Conservation (phyloP, 2,329 filamentous ascomycete species). For the Fusarium piperis region DNA sequence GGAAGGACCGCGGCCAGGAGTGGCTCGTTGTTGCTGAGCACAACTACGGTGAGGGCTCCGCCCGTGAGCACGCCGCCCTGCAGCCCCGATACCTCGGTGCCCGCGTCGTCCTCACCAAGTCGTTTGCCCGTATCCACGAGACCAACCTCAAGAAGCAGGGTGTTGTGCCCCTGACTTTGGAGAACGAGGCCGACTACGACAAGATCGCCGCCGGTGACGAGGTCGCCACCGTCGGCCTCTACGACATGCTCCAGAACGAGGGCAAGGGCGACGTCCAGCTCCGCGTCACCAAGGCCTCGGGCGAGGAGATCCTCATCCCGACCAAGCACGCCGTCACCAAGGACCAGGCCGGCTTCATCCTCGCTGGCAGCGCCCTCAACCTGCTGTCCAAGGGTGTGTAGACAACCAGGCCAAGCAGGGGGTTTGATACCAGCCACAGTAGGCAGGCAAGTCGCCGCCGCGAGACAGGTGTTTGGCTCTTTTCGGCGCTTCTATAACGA, state of each 20-base stretch:
- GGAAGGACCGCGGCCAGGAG: slow-evolving; percentile 77
- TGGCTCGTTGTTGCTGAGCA: slow-evolving; percentile 98
- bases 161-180: slow-evolving; percentile 92
- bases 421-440: not conserved
- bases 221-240: slow-evolving; percentile 83
- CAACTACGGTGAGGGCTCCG: slow-evolving; percentile 94
- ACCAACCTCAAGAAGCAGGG: slow-evolving; percentile 98
- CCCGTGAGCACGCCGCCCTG: slow-evolving; percentile 87
- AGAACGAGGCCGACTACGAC: slow-evolving; percentile 88
- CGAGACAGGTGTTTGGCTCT: not conserved
- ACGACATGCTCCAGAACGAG: slow-evolving; percentile 80
- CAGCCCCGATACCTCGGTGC: slow-evolving; percentile 92
- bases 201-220: slow-evolving; percentile 83
- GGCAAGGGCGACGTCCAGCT: slow-evolving; percentile 82
- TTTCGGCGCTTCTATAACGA: slow-evolving; percentile 11
- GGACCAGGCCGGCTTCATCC: slow-evolving; percentile 91
- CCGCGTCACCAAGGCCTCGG: slow-evolving; percentile 68
- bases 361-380: slow-evolving; percentile 94
- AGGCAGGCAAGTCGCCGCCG: not conserved
- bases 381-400: slow-evolving; percentile 73
- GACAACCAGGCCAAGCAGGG: not conserved
- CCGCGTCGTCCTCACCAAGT: slow-evolving; percentile 84
- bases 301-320: slow-evolving; percentile 73
- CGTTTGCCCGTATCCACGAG: slow-evolving; percentile 92
- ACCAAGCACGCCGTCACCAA: slow-evolving; percentile 89